Evolutionary conservation across 139 green algal species (phyloP).

Genomic region (Asterochloris erici): DNA sequence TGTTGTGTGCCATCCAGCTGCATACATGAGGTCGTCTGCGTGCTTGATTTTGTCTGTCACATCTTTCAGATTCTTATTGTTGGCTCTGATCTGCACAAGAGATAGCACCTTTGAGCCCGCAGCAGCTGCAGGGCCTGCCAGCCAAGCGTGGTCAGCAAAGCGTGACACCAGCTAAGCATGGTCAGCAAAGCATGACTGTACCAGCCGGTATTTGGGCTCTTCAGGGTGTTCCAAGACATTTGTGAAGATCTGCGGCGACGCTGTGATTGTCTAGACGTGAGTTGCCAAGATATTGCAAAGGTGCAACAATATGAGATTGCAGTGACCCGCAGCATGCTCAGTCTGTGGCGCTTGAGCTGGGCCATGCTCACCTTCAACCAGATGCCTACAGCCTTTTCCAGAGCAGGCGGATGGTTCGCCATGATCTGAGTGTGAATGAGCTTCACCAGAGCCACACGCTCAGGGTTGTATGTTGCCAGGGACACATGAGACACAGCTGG

Average conservation of each 20-base stretch:
- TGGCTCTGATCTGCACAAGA: background rate
- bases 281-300: background rate
- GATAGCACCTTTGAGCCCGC: background rate
- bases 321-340: background rate
- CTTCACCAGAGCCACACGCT: background rate
- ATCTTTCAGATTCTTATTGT: conserved; percentile 6
- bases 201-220: conserved; percentile 1
- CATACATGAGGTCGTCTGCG: background rate
- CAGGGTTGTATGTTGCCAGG: too few species aligned
- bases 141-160: too few species aligned
- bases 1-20: conserved; percentile 6
- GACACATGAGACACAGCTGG: background rate
- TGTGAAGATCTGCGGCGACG: background rate
- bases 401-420: background rate
- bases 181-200: background rate
- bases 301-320: background rate
- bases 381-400: background rate
- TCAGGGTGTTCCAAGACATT: conserved; percentile 9
- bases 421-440: background rate
- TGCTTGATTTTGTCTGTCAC: background rate
- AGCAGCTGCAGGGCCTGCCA: background rate
- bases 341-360: background rate
- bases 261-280: background rate
- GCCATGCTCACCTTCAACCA: background rate
- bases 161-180: background rate